phyloP scores from a whole-genome alignment of 2,329 filamentous ascomycete genomes.

The Neophaeococcomyces mojaviensis region DNA sequence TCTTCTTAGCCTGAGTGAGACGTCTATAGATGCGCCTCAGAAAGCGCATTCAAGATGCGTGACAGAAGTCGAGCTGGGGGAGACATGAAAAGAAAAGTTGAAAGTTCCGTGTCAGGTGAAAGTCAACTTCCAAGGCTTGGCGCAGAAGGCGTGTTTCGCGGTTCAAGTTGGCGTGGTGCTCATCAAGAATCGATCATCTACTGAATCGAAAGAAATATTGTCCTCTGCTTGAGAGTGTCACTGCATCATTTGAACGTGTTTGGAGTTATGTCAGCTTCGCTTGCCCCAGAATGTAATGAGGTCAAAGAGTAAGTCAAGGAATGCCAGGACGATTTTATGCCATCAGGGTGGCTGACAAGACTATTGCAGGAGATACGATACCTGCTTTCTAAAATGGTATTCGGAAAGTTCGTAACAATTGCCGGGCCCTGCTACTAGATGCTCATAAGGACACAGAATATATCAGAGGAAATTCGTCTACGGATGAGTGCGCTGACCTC shows the following conservation, averaged over 20 bases:
- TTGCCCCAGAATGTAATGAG: slow-evolving; percentile 91
- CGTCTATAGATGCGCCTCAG: neutral
- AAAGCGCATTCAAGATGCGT: neutral
- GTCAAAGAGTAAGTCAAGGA: slow-evolving; percentile 70
- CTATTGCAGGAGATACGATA: slow-evolving; percentile 72
- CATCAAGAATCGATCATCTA: too few relatives aligned
- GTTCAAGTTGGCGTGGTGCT: too few relatives aligned
- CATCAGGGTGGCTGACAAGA: too few relatives aligned
- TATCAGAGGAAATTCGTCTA: slow-evolving; percentile 71
- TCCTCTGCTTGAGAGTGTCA: too few relatives aligned
- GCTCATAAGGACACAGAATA: slow-evolving; percentile 59
- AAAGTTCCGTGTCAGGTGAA: neutral
- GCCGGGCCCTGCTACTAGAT: neutral
- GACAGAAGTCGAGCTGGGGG: neutral
- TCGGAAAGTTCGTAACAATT: slow-evolving; percentile 69
- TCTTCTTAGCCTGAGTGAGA: slow-evolving; percentile 1
- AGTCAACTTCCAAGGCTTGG: neutral
- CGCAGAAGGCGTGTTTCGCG: too few relatives aligned
- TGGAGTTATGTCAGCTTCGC: slow-evolving; percentile 75
- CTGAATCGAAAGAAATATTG: too few relatives aligned
- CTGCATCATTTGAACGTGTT: too few relatives aligned
- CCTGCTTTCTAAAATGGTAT: slow-evolving; percentile 98
- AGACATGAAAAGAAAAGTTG: neutral
- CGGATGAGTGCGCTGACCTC: slow-evolving; percentile 76
- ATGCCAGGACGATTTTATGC: neutral